Evolutionary conservation across 208 protist species (phyloP), one percentile per base, ranked within the genome.

Genomic region (Blastocrithidia nonstop): DNA sequence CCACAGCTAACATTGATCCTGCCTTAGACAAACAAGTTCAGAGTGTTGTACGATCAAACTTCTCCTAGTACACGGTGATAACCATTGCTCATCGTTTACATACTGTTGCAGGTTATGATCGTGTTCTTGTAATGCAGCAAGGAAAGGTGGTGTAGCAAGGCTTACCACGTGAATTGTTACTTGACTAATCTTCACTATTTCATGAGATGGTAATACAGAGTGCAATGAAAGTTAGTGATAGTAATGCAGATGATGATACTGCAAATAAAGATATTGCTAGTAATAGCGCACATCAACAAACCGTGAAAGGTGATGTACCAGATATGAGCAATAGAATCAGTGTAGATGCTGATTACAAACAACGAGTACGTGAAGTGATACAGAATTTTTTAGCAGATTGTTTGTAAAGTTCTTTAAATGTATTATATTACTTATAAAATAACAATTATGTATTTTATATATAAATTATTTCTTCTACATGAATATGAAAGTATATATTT

Each of bases 21-120:
- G 35, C 38, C 22, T 57, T 78, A 17, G 75, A 90, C 50, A 55
- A 56, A 38, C 45, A 66, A 50, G 65, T 86, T 17, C 73, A 80
- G 61, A 28, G 57, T n/a, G 67, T 60, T 4, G 62, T 86, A 35
- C 59, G 53, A 57, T 59, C 39, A 8, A 52, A 60, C 43, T 89
- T 89, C 42, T 45, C 51, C 7, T 56, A 46, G 26, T 70, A 80
- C 70, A 90, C 81, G 19, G 72, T 86, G 33, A 67, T 90, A 54
- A 82, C 70, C 43, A 84, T 87, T 41, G 73, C 76, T 21, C 81
- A 90, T 57, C 59, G 71, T 23, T 66, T 86, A 52, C 71, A 82
- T 42, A 90, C 70, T 22, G 71, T 90, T 6, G 81, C 66, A 41
- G 17, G 51, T 52, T 86, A 80, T 59, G 72, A 86, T 58, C 61